These are phyloP conservation scores for Coprinellus micaceus DNA, from an alignment of 768 basidiomycete species.

Conservation along the genomic window DNA sequence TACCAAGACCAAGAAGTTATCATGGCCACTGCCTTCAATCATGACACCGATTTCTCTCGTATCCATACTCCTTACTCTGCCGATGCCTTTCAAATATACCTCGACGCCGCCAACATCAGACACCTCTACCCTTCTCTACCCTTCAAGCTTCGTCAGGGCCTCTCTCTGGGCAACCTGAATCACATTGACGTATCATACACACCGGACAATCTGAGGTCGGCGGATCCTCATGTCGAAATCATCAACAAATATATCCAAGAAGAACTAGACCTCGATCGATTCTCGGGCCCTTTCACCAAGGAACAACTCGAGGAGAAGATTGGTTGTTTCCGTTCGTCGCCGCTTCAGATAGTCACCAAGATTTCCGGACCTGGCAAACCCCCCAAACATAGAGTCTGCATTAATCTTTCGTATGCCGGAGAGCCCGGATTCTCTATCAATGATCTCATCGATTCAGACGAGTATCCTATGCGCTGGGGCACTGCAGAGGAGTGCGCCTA, in stretches of 20 bases:
- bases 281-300: conserved; percentile 21
- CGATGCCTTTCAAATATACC: neutral
- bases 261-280: conserved; percentile 9
- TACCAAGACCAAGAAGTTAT: neutral
- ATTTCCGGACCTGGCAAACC: conserved; percentile 13
- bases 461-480: conserved; percentile 26
- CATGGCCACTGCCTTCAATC: neutral
- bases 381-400: conserved; percentile 30
- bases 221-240: conserved; percentile 9
- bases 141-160: neutral
- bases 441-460: conserved; percentile 22
- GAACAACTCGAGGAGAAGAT: conserved; percentile 27
- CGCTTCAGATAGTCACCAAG: conserved; percentile 38
- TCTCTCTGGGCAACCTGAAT: neutral
- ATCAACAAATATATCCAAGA: conserved; percentile 15
- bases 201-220: conserved; percentile 21
- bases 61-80: neutral
- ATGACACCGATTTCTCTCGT: neutral
- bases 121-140: neutral
- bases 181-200: conserved; percentile 9
- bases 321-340: conserved; percentile 39
- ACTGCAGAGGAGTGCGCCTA: conserved; percentile 12
- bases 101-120: neutral
- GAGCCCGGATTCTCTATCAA: conserved; percentile 24
- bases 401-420: conserved; percentile 25